Conservation (phyloP, 2,329 filamentous ascomycete genomes). For the Trichoderma afroharzianum region DNA sequence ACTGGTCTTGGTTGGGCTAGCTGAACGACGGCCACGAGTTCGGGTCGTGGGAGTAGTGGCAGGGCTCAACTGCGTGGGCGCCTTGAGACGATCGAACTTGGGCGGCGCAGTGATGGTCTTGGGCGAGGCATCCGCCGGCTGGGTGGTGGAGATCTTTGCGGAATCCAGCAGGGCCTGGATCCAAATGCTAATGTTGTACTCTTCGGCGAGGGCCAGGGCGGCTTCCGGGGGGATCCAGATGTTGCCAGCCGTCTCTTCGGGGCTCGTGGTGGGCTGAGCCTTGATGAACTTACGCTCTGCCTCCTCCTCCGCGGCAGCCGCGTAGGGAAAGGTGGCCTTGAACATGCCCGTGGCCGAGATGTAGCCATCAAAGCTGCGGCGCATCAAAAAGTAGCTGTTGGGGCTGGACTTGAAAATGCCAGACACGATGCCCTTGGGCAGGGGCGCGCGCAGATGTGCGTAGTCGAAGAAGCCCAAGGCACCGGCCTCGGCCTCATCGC, state of each 20-base stretch:
- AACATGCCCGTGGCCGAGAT: slow-evolving; percentile 89
- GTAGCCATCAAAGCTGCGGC: slow-evolving; percentile 78
- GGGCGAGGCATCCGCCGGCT: slow-evolving; percentile 62
- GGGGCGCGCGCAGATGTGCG: slow-evolving; percentile 85
- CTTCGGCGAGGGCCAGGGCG: slow-evolving; percentile 78
- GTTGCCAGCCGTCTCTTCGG: slow-evolving; percentile 92
- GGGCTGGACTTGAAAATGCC: slow-evolving; percentile 90
- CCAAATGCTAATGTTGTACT: slow-evolving; percentile 85
- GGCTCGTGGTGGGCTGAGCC: slow-evolving; percentile 72
- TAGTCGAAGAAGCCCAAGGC: slow-evolving; percentile 89
- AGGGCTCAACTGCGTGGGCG: slow-evolving; percentile 39
- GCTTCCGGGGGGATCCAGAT: slow-evolving; percentile 86
- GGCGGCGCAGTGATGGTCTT: slow-evolving; percentile 81
- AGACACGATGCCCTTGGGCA: slow-evolving; percentile 86
- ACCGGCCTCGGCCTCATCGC: slow-evolving; percentile 69
- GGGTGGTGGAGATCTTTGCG: slow-evolving; percentile 64
- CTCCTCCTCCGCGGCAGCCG: slow-evolving; percentile 68
- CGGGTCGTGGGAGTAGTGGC: slow-evolving; percentile 48
- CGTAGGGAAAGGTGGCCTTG: slow-evolving; percentile 82
- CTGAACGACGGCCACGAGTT: slow-evolving; percentile 52
- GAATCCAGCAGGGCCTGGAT: slow-evolving; percentile 89
- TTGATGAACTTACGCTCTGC: slow-evolving; percentile 81
- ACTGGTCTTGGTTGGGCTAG: slow-evolving; percentile 53
- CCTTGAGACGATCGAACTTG: slow-evolving; percentile 60
- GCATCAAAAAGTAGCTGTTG: slow-evolving; percentile 95